Base-by-base conservation (phyloP, 495 filamentous ascomycete genomes). In the Aspergillus affinis region DNA sequence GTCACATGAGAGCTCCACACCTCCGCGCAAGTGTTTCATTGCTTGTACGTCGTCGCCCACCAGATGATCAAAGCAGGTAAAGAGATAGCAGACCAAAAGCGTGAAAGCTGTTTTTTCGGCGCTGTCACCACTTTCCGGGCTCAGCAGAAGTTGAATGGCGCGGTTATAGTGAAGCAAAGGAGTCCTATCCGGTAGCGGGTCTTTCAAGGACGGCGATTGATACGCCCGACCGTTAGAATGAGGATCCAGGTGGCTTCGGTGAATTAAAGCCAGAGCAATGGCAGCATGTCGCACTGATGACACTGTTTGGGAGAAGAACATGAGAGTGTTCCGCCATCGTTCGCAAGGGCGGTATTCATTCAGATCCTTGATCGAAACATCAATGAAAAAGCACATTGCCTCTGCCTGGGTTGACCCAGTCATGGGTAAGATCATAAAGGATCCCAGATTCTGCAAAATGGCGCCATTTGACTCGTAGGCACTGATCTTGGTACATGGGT, bases 281-380 rank as follows among this genome's bases (percentile, higher is more conserved):
- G 71, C 67, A 29, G 71, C 71, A 63, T 71, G 54, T 10, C 65
- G 67, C 55, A 73, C 71, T 36, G 65, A 64, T 60, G 64, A 65
- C 27, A 72, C 63, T 46, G 71, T 73, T 59, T 73, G 67, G 19
- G 67, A 61, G 52, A 73, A 70, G 54, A 67, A 65, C 58, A 72
- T 65, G 52, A 73, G 67, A 49, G 60, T 69, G 10, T 67, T 61
- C 55, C 60, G 63, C 69, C 71, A 73, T 52, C 65, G 51, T 45
- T 65, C 59, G 45, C 60, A 64, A 32, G 65, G 69, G 15, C 55
- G 60, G 30, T 69, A 70, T 70, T 60, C 64, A 62, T 68, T 72
- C 26, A 73, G 67, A 59, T 67, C 60, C 58, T 66, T 66, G 46
- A 73, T 61, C 41, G 71, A 68, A 48, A 67, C 63, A 55, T 62